Evolutionary conservation across 805 yeast genomes (phyloP).

Genomic region (Sugiyamaella lignohabitans): DNA sequence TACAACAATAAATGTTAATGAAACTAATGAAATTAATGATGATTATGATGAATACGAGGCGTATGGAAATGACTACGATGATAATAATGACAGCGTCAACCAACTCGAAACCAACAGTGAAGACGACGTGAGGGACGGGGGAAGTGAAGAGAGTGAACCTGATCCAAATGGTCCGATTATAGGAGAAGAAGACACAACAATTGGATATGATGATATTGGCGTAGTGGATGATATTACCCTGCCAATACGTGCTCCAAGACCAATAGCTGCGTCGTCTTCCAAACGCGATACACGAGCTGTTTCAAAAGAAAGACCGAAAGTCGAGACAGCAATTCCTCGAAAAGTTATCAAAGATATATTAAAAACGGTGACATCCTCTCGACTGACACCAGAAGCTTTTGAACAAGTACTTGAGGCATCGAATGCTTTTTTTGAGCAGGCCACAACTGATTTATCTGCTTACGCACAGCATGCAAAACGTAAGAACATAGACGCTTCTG

Average conservation of each 20-base stretch:
- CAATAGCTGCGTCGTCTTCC: neutral
- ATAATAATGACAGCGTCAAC: neutral
- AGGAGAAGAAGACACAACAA: neutral
- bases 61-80: neutral
- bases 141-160: no score
- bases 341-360: conserved; percentile 13
- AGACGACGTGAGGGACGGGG: no score
- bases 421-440: conserved; percentile 27
- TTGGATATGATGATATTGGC: neutral
- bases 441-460: conserved; percentile 27
- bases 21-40: neutral
- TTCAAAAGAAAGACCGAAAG: neutral
- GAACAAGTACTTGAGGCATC: conserved; percentile 25
- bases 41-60: neutral
- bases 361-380: conserved; percentile 5
- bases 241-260: neutral
- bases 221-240: neutral
- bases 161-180: neutral
- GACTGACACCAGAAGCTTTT: conserved; percentile 20
- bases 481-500: conserved; percentile 26
- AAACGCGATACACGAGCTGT: conserved; percentile 11
- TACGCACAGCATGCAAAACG: conserved; percentile 32
- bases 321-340: conserved; percentile 13
- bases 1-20: neutral
- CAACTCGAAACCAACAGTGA: no score